Evolutionary conservation across 768 basidiomycete species (phyloP), one percentile per base, ranked within the genome.

Genomic region (Lactarius tabidus): DNA sequence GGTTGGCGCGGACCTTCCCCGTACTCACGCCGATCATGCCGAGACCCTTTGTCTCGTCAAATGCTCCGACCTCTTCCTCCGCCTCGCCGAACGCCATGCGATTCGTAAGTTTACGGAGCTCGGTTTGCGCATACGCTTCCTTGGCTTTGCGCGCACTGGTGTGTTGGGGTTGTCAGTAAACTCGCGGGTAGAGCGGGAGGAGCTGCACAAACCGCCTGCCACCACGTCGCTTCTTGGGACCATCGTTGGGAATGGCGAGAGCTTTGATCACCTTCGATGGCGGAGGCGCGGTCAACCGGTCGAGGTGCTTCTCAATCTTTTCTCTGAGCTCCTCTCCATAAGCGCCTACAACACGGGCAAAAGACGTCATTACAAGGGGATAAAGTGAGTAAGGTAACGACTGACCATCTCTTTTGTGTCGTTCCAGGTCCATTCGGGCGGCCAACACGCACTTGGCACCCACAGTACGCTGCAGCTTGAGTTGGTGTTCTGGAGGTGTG

Each of bases 111-210:
- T 98, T 98, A 67, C 95, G 88, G 53, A 99, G 80, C 74, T 99
- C 97, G 2, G 97, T 98, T 76, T 94, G 91, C 6, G 94, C 95
- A 72, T 95, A 95, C 1, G 94, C 95, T 76, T 98, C 97, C 74
- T 99, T 99, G n/a, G 94, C 91, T 74, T 98, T 96, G 54, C 97
- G 87, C 1, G 96, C 97, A 9, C 95, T 97, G 41, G 4, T 14
- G 61, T 29, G 35, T 31, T 12, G 28, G 15, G 45, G 2, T 15
- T 70, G 55, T 56, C 33, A 67, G 48, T 57, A 28, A n/a, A 39
- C 4, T 28, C 20, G 17, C 60, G 31, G 28, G 39, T 23, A 60
- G 26, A 20, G 43, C 14, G n/a, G 35, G 28, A 12, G 14, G 9
- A 31, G 23, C 26, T 4, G 31, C 26, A 76, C 83, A 55, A 62